These are phyloP conservation scores for Aspergillus fumigatus DNA, from an alignment of 2,329 filamentous ascomycete species.

Conservation along the genomic window DNA sequence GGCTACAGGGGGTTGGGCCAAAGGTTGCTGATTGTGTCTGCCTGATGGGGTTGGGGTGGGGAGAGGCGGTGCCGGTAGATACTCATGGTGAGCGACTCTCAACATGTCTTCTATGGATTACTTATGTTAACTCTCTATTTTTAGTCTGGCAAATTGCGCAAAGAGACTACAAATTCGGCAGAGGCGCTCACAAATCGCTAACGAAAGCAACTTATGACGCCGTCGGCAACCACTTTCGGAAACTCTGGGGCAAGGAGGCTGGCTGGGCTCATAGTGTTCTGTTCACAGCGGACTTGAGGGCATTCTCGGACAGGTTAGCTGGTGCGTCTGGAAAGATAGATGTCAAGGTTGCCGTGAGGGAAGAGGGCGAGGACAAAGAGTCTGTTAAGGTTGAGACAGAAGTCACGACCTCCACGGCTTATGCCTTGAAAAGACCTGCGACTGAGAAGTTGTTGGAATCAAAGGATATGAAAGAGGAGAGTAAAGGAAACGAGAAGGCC, in stretches of 20 bases:
- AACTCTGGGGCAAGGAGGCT: conserved; percentile 86
- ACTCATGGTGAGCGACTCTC: conserved; percentile 61
- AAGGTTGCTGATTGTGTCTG: conserved; percentile 98
- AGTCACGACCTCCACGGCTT: conserved; percentile 19
- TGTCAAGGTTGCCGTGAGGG: conserved; percentile 23
- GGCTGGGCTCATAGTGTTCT: conserved; percentile 97
- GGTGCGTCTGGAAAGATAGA: conserved; percentile 35
- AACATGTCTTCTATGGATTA: neutral
- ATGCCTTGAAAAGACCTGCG: conserved; percentile 21
- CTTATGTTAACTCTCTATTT: conserved; percentile 4
- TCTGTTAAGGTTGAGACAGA: conserved; percentile 23
- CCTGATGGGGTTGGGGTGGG: conserved; percentile 94
- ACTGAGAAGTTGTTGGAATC: conserved; percentile 19
- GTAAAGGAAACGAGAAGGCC: conserved; percentile 12
- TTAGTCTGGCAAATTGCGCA: conserved; percentile 94
- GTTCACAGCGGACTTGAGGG: conserved; percentile 85
- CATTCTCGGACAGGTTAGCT: conserved; percentile 67
- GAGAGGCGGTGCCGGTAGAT: conserved; percentile 90
- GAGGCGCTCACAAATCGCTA: conserved; percentile 74
- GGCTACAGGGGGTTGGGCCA: conserved; percentile 82
- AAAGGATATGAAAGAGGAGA: conserved; percentile 17
- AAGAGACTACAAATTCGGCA: conserved; percentile 89
- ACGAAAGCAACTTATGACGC: conserved; percentile 86
- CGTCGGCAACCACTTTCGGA: conserved; percentile 82
- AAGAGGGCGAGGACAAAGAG: conserved; percentile 24